Evolutionary conservation across 345 rosid genomes (phyloP).

Genomic region (Citrus trifoliata): DNA sequence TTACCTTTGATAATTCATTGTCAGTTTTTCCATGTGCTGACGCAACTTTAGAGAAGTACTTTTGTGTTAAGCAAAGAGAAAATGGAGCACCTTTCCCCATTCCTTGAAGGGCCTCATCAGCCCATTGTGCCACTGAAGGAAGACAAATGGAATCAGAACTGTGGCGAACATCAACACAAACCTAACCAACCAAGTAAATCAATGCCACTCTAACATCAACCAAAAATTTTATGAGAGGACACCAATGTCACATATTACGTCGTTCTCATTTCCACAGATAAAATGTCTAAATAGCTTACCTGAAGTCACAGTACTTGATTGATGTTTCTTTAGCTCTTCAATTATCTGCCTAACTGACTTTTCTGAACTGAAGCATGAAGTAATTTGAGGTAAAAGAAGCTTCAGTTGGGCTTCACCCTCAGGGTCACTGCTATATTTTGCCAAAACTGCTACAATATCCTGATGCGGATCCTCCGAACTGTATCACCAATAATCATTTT

Average conservation of each 20-base stretch:
- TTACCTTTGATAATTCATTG: constrained; percentile 58
- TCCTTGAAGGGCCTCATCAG: constrained; percentile 79
- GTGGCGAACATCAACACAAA: background rate
- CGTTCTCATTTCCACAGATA: background rate
- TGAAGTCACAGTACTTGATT: constrained; percentile 52
- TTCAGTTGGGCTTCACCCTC: constrained; percentile 63
- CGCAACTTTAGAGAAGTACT: constrained; percentile 71
- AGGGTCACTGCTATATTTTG: constrained; percentile 50
- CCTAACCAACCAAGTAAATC: background rate
- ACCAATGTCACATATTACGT: background rate
- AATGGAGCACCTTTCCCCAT: constrained; percentile 86
- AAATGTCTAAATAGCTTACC: constrained; percentile 37
- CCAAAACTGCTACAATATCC: constrained; percentile 51
- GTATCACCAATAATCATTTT: constrained; percentile 11
- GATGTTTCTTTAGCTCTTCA: constrained; percentile 64
- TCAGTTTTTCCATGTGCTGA: constrained; percentile 54
- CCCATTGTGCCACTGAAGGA: constrained; percentile 72
- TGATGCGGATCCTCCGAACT: constrained; percentile 73
- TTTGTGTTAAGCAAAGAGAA: constrained; percentile 76
- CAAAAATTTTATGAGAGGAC: background rate
- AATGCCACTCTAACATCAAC: background rate
- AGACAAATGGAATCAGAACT: constrained; percentile 4
- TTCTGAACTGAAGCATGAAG: constrained; percentile 54
- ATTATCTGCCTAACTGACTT: constrained; percentile 63
- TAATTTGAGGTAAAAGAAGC: constrained; percentile 64